Percentiles rank a stretch among this genome's conserved stretches.
phyloP scores from a whole-genome alignment of 495 filamentous ascomycete species.

The Halenospora varia region DNA sequence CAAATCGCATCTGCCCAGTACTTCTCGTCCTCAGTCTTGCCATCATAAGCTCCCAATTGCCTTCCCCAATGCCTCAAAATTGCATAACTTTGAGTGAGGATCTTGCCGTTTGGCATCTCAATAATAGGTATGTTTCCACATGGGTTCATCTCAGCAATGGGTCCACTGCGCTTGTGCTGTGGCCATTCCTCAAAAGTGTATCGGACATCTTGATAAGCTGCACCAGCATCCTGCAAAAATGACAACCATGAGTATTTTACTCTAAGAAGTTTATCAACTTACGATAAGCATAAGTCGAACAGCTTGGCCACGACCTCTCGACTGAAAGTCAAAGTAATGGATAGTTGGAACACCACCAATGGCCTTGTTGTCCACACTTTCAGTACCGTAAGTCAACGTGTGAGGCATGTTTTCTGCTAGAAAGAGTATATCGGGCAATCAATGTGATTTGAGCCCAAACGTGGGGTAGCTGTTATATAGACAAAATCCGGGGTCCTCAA shows the following conservation, averaged over 20 bases:
- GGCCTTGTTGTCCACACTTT: constrained; percentile 22
- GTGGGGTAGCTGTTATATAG: neutral
- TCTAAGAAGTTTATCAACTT: neutral
- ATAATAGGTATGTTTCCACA: constrained; percentile 36
- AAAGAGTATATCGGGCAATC: too few species aligned
- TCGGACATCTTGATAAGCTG: constrained; percentile 36
- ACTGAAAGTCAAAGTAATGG: constrained; percentile 34
- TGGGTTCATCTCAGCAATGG: constrained; percentile 30
- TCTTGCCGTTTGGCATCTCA: constrained; percentile 33
- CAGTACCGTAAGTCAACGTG: constrained; percentile 19
- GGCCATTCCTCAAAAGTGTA: constrained; percentile 40
- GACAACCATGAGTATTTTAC: neutral
- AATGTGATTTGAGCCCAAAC: too few species aligned
- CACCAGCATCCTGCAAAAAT: constrained; percentile 38
- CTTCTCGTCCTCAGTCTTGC: constrained; percentile 36
- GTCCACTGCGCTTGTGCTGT: constrained; percentile 27
- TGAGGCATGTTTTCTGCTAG: constrained; percentile 25
- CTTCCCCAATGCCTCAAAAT: constrained; percentile 38
- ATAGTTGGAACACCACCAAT: constrained; percentile 30
- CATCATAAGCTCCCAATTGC: constrained; percentile 36
- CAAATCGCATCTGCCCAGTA: constrained; percentile 39
- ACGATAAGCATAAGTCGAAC: constrained; percentile 31
- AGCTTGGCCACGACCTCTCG: constrained; percentile 41
- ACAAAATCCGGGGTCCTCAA: neutral
- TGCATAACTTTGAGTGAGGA: constrained; percentile 36